Evolutionary conservation across 2,329 filamentous ascomycete species (phyloP).

Genomic region (Botryotinia globosa): DNA sequence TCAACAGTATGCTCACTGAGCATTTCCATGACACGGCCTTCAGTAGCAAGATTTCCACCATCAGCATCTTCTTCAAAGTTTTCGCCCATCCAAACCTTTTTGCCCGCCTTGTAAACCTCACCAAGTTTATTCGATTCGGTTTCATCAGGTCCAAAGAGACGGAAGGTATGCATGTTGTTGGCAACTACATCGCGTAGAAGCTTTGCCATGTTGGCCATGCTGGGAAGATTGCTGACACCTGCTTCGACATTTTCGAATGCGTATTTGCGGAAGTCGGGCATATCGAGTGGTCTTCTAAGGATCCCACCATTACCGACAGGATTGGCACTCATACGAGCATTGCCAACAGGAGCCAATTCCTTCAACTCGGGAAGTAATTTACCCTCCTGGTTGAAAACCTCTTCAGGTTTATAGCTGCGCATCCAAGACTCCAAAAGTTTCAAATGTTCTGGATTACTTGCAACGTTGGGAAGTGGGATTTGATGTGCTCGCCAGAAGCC

Average conservation of each 20-base stretch:
- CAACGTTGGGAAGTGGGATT: slow-evolving; percentile 70
- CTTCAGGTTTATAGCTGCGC: slow-evolving; percentile 70
- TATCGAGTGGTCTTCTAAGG: slow-evolving; percentile 62
- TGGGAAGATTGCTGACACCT: slow-evolving; percentile 54
- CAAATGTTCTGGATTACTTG: slow-evolving; percentile 62
- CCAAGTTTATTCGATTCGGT: slow-evolving; percentile 77
- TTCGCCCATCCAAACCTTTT: slow-evolving; percentile 79
- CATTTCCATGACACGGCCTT: slow-evolving; percentile 78
- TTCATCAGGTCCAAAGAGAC: slow-evolving; percentile 76
- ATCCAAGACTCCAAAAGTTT: slow-evolving; percentile 73
- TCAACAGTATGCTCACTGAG: slow-evolving; percentile 79
- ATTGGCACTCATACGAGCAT: slow-evolving; percentile 72
- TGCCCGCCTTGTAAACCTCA: slow-evolving; percentile 67
- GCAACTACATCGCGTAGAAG: slow-evolving; percentile 68
- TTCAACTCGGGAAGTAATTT: slow-evolving; percentile 61
- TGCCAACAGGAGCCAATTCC: slow-evolving; percentile 62
- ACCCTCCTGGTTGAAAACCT: slow-evolving; percentile 64
- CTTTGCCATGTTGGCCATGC: slow-evolving; percentile 67
- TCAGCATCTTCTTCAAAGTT: slow-evolving; percentile 74
- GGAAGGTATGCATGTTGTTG: slow-evolving; percentile 65
- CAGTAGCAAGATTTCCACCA: slow-evolving; percentile 67
- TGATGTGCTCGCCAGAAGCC: slow-evolving; percentile 81
- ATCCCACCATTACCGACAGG: slow-evolving; percentile 70
- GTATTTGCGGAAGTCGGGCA: slow-evolving; percentile 70
- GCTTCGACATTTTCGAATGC: slow-evolving; percentile 59